Evolutionary conservation across 1,284 basidiomycete species (phyloP).

Genomic region (Marasmius oreades): DNA sequence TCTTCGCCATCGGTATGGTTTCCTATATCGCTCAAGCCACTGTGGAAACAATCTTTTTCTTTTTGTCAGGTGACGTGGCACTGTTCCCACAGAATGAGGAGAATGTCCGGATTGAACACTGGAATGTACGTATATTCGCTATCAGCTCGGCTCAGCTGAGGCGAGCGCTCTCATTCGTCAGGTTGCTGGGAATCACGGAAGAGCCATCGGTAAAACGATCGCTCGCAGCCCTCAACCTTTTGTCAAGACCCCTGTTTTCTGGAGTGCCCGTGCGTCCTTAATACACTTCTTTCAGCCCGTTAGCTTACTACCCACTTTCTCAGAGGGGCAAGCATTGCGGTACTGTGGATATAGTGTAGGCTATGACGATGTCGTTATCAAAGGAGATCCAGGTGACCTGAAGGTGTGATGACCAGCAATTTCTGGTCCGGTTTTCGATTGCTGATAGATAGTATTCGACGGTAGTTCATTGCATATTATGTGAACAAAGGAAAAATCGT

Average conservation of each 20-base stretch:
- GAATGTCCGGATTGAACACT: constrained; percentile 78
- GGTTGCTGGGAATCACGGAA: constrained; percentile 84
- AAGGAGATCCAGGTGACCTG: constrained; percentile 75
- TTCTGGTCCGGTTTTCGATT: neutral
- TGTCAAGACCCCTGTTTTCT: constrained; percentile 84
- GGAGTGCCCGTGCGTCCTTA: constrained; percentile 69
- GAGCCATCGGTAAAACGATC: constrained; percentile 79
- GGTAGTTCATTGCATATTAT: constrained; percentile 85
- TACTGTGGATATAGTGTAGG: constrained; percentile 74
- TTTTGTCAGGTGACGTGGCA: constrained; percentile 72
- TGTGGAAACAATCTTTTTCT: neutral
- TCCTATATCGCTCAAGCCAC: neutral
- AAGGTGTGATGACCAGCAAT: constrained; percentile 46
- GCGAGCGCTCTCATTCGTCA: constrained; percentile 29
- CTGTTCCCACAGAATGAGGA: constrained; percentile 69
- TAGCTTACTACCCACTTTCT: constrained; percentile 20
- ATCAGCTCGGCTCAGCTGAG: constrained; percentile 2
- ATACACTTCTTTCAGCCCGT: neutral
- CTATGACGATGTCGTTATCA: constrained; percentile 74
- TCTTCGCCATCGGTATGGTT: constrained; percentile 78
- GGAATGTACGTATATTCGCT: constrained; percentile 63
- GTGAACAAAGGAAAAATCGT: constrained; percentile 73
- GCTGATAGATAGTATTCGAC: neutral
- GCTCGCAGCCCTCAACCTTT: constrained; percentile 62
- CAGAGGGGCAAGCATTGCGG: constrained; percentile 74